A percentile compares a stretch with the other conserved stretches of the same genome.
phyloP scores from a whole-genome alignment of 805 yeast genomes.

The Cyberlindnera petersonii region DNA sequence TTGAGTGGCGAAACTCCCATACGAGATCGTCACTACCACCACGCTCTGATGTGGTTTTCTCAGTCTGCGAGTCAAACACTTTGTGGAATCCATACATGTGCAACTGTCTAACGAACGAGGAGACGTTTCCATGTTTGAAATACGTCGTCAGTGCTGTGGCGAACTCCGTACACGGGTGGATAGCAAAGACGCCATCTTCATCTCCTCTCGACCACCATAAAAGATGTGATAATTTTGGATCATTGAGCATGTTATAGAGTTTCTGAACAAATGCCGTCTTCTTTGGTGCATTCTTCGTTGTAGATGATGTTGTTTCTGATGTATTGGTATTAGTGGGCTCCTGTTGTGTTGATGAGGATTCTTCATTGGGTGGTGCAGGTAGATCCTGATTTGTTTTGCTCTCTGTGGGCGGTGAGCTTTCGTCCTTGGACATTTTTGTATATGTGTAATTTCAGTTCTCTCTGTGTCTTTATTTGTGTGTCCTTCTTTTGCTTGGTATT shows the following conservation, averaged over 20 bases:
- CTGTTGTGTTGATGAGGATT: no score
- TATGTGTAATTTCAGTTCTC: no score
- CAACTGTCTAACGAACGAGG: slow-evolving; percentile 87
- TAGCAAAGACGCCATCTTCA: slow-evolving; percentile 52
- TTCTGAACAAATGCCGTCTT: slow-evolving; percentile 58
- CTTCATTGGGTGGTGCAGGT: no score
- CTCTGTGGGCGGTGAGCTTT: slow-evolving; percentile 1
- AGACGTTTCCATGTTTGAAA: slow-evolving; percentile 92
- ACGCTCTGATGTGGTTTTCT: slow-evolving; percentile 9
- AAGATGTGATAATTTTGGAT: slow-evolving; percentile 45
- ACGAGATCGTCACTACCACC: slow-evolving; percentile 23
- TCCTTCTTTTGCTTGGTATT: no score
- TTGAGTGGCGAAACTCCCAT: slow-evolving; percentile 84
- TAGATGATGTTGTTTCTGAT: not conserved
- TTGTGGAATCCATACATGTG: slow-evolving; percentile 98
- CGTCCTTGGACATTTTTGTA: no score
- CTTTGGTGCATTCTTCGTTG: slow-evolving; percentile 6
- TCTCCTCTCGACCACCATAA: slow-evolving; percentile 59
- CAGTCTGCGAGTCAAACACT: slow-evolving; percentile 34
- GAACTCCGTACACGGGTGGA: slow-evolving; percentile 62
- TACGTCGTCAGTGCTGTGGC: slow-evolving; percentile 60
- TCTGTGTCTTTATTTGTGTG: not conserved
- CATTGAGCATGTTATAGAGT: slow-evolving; percentile 59
- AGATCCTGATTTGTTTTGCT: not conserved
- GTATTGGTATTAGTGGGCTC: not conserved